Conservation (phyloP, 2,329 filamentous ascomycete species). For the Sclerotinia trifoliorum region DNA sequence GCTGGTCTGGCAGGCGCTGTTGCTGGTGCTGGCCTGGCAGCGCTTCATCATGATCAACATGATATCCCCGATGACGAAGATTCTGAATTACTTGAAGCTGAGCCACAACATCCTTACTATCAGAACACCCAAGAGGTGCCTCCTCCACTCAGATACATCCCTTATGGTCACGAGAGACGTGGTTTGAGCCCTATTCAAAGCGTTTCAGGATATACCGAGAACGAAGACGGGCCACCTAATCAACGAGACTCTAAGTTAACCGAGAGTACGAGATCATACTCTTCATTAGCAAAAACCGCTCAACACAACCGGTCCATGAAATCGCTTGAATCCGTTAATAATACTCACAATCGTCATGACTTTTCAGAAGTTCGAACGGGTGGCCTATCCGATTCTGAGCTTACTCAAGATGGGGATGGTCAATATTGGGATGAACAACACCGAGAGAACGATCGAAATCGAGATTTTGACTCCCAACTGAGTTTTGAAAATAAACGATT, state of each 20-base stretch:
- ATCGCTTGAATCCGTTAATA: slow-evolving; percentile 46
- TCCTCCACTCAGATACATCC: slow-evolving; percentile 63
- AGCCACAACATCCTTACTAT: slow-evolving; percentile 33
- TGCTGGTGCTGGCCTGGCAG: slow-evolving; percentile 43
- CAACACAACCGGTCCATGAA: slow-evolving; percentile 51
- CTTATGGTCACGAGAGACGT: slow-evolving; percentile 66
- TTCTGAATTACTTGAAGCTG: slow-evolving; percentile 26
- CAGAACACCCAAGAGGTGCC: slow-evolving; percentile 56
- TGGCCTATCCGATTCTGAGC: slow-evolving; percentile 44
- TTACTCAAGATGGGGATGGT: slow-evolving; percentile 44
- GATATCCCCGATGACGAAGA: slow-evolving; percentile 34
- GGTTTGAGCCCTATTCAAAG: slow-evolving; percentile 88
- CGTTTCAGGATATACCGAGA: slow-evolving; percentile 80
- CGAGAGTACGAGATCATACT: slow-evolving; percentile 55
- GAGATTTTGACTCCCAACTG: slow-evolving; percentile 55
- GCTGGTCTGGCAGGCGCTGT: slow-evolving; percentile 36
- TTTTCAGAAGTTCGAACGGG: slow-evolving; percentile 39
- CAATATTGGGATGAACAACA: slow-evolving; percentile 42
- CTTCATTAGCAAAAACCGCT: slow-evolving; percentile 60
- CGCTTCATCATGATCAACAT: slow-evolving; percentile 38
- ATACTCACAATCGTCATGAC: slow-evolving; percentile 38
- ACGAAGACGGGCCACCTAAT: slow-evolving; percentile 49
- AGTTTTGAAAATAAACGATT: slow-evolving; percentile 55
- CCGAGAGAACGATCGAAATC: slow-evolving; percentile 40
- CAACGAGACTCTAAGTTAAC: slow-evolving; percentile 58